Evolutionary conservation across 2,329 filamentous ascomycete genomes (phyloP).

Genomic region (Apiospora phragmitis): DNA sequence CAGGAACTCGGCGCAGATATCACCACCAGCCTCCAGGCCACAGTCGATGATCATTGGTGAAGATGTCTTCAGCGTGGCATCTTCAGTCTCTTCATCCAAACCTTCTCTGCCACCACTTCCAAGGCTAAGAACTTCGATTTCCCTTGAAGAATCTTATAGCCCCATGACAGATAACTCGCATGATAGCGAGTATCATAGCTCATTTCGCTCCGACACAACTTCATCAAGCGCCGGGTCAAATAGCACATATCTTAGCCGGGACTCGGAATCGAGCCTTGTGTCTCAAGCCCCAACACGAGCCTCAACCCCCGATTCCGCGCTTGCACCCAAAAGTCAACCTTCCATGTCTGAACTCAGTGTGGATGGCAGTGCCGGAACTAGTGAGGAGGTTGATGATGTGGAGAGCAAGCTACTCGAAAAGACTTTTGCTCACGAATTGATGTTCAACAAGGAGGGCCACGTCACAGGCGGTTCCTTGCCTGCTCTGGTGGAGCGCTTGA

Average conservation of each 20-base stretch:
- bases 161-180: slow-evolving; percentile 47
- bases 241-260: slow-evolving; percentile 75
- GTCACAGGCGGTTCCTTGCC: slow-evolving; percentile 90
- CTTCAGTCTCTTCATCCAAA: slow-evolving; percentile 49
- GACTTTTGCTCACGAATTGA: slow-evolving; percentile 86
- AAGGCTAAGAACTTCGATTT: slow-evolving; percentile 53
- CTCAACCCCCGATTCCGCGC: slow-evolving; percentile 74
- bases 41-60: slow-evolving; percentile 43
- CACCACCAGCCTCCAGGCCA: slow-evolving; percentile 42
- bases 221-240: slow-evolving; percentile 70
- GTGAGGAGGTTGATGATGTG: slow-evolving; percentile 75
- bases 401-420: slow-evolving; percentile 87
- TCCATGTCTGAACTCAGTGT: slow-evolving; percentile 70
- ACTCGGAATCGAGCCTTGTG: slow-evolving; percentile 77
- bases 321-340: slow-evolving; percentile 56
- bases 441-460: slow-evolving; percentile 92
- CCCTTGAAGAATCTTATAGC: slow-evolving; percentile 49
- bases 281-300: slow-evolving; percentile 85
- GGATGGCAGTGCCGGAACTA: slow-evolving; percentile 63
- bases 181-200: slow-evolving; percentile 51
- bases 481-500: slow-evolving; percentile 91
- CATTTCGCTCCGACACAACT: slow-evolving; percentile 66
- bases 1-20: slow-evolving; percentile 24
- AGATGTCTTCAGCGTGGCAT: slow-evolving; percentile 42
- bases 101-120: slow-evolving; percentile 57